phyloP scores from a whole-genome alignment of 257 asterid species.

The Capsicum rhomboideum region DNA sequence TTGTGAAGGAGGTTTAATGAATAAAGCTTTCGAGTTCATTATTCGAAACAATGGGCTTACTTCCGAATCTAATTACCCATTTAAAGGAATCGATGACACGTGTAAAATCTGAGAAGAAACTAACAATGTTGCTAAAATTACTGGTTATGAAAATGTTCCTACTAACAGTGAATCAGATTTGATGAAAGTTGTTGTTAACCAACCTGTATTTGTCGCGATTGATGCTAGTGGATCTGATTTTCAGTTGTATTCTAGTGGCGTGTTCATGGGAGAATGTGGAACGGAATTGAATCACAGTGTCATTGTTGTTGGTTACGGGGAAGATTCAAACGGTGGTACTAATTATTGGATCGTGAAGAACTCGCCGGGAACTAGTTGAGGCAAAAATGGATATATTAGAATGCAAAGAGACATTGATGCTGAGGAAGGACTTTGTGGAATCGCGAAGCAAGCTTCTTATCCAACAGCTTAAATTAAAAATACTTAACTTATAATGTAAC shows the following conservation, averaged over 20 bases:
- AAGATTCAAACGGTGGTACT: constrained; percentile 5
- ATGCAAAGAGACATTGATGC: constrained; percentile 19
- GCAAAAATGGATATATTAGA: not conserved
- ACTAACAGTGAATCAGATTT: constrained; percentile 22
- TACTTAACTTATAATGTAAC: no score
- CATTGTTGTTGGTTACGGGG: constrained; percentile 25
- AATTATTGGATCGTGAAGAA: constrained; percentile 36
- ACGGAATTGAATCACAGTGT: constrained; percentile 34
- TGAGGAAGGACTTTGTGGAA: not conserved
- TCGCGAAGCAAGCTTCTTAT: not conserved
- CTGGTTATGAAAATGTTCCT: constrained; percentile 15
- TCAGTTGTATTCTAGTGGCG: constrained; percentile 19
- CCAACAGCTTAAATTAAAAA: not conserved
- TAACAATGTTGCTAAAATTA: not conserved
- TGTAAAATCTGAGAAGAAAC: constrained; percentile 20
- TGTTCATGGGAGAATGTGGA: constrained; percentile 30
- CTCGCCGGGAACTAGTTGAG: not conserved
- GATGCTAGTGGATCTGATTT: not conserved
- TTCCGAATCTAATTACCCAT: constrained; percentile 27
- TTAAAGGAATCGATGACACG: constrained; percentile 11
- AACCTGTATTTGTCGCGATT: not conserved
- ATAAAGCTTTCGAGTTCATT: constrained; percentile 21
- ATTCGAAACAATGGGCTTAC: constrained; percentile 24
- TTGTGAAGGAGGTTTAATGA: constrained; percentile 12
- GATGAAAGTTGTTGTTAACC: constrained; percentile 17